Base-by-base conservation (phyloP, 1,284 basidiomycete genomes). In the Gastroboletus turbinatus region DNA sequence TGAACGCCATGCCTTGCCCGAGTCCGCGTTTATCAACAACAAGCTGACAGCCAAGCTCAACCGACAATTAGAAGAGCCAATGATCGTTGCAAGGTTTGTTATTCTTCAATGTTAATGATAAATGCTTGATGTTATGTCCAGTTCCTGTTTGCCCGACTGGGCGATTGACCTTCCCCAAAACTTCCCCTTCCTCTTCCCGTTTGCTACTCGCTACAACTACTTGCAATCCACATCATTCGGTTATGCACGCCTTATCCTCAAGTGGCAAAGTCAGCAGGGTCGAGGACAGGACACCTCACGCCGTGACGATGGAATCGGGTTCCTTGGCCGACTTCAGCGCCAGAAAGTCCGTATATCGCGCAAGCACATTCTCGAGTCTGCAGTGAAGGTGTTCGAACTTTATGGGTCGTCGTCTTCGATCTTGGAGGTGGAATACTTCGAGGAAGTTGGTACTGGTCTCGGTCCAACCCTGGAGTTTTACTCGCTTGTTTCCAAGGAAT, bases 381-480 rank as follows among this genome's bases (percentile, higher is more conserved):
- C 94, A 1, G 88, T 96, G 68, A 98, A 98, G 74, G 96, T 98
- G 3, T 95, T 99, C 64, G 96, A 99, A 75, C 80, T 99, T 25
- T 99, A 98, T 67, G 96, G 95, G 8, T 92, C 90, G 1, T 94
- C 91, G 13, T 92, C 90, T 7, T 94, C 94, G 1, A 87, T 98
- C 44, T 82, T 99, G 21, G 96, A 99, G 72, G 94, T 99, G 51
- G 96, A 99, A 73, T 99, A 98, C 78, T 98, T 98, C 70, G 95
- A 98, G 69, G 97, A 99, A 78, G 96, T 98, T 49, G 97, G 97
- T 23, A 99, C 97, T 3, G 97, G 97, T 30, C 78, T 99, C 13
- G 97, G 97, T 4, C 97, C 96, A 7, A 99, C 97, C n/a, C 81
- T 99, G 35, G 97, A 98, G 76, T 98, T 99, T 75, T 98, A 98